Base-by-base conservation (phyloP, 208 protist genomes). In the Dictyostelium gargantuum region DNA sequence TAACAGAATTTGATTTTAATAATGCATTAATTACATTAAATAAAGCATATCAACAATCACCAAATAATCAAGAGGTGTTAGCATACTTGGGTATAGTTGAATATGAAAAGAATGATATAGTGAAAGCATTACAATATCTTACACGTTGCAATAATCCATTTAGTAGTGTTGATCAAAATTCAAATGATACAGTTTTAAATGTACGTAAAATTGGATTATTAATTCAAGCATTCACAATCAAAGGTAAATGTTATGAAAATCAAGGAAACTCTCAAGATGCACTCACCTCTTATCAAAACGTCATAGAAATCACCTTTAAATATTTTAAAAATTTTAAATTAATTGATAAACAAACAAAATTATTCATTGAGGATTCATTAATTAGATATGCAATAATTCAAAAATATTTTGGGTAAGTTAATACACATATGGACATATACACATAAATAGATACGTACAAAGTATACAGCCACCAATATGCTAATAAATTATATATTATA, bases 161-260 rank as follows among this genome's bases (percentile, higher is more conserved):
- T 54, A 6, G 19, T 6, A 56, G 46, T 46, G 0, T 1, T 23
- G 8, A 17, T 17, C 11, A 52, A 19, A 52, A 52, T 52, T 19
- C 11, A 2, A 15, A 52, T 15, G 68, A 77, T 9, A 66, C 66
- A 38, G 46, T 76, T 35, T 76, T 86, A 42, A 86, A 77, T 29
- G 32, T 48, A 40, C 76, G 82, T 79, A 89, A 54, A 38, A 17
- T 89, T 17, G 44, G 35, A 42, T 48, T 89, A 58, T 42, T 79
- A n/a, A 26, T 89, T 35, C 66, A 79, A 29, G 82, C 68, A 48
- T 89, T 89, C 29, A 63, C 23, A 23, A 58, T 76, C 13, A 89
- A 79, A 48, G 82, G 82, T 54, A 89, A 89, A 52, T 89, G 82
- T 52, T 74, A 89, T 66, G 82, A 89, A n/a, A 42, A 23, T n/a